Evolutionary conservation across 495 filamentous ascomycete genomes (phyloP), one percentile per base, ranked within the genome.

Genomic region (Trichoderma reesei): DNA sequence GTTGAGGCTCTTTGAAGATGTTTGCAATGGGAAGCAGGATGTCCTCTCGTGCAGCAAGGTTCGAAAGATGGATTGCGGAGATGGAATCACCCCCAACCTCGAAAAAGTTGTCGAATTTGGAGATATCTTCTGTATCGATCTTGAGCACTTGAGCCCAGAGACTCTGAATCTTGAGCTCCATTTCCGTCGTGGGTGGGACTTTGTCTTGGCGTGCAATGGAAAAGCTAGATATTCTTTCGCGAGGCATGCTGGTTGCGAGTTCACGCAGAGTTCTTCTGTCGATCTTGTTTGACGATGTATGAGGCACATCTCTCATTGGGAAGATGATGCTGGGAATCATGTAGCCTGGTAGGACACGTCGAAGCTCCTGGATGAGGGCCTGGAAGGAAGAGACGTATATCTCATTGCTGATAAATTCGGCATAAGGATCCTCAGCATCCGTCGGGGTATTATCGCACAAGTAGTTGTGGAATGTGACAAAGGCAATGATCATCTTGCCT

Each of bases 61-160:
- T 39, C 20, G 39, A 39, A n/a, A 61, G 36, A 16, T n/a, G 31
- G 7, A 61, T 39, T 0, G 60, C 60, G 31, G 60, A 39, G 31
- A 61, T 61, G 9, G 60, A 61, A 85, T 61, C 59, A 7, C 59
- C 59, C 3, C 59, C 59, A 20, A 61, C 10, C 11, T 61, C 59
- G 6, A 61, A 82, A 72, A 86, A 85, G 70, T 71, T 79, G 64
- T 83, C 79, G 13, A 39, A 42, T 34, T 61, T 61, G 4, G 18
- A 39, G 9, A 61, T 61, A 3, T 39, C 36, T 8, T 39, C 60
- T 39, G 34, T 4, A 18, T 39, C 16, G 7, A 77, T 63, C 0
- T 66, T 71, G 8, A 81, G 67, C 2, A 79, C 74, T 20, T 68
- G 67, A 5, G 77, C 75, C 78, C 78, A 81, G 39, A 79, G 69